Evolutionary conservation across 2,329 filamentous ascomycete species (phyloP).

Genomic region (Ophiostoma piceae): DNA sequence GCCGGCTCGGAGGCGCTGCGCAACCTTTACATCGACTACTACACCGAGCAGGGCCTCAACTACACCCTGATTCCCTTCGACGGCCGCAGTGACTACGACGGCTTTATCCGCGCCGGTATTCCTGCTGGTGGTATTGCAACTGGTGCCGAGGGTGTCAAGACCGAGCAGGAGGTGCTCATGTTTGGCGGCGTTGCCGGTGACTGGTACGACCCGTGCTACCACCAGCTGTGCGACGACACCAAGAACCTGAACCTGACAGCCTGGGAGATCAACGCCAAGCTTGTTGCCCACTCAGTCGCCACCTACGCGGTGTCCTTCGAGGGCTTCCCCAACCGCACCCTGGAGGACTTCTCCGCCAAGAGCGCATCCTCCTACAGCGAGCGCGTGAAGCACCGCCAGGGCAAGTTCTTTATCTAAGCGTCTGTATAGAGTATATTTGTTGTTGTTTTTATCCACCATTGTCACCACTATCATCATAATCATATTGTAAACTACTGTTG

Average conservation of each 20-base stretch:
- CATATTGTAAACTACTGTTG: not conserved
- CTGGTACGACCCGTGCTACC: slow-evolving; percentile 56
- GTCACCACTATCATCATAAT: not conserved
- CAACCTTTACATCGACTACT: slow-evolving; percentile 64
- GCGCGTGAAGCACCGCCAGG: slow-evolving; percentile 44
- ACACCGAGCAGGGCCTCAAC: slow-evolving; percentile 54
- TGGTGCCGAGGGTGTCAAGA: slow-evolving; percentile 73
- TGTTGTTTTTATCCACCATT: not conserved
- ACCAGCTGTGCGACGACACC: slow-evolving; percentile 57
- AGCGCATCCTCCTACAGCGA: slow-evolving; percentile 33
- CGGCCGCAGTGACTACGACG: slow-evolving; percentile 73
- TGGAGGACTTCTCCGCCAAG: slow-evolving; percentile 28
- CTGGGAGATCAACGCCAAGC: slow-evolving; percentile 58
- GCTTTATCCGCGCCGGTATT: slow-evolving; percentile 67
- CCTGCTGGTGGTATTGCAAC: slow-evolving; percentile 72
- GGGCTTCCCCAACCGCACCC: slow-evolving; percentile 54
- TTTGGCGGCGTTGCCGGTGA: slow-evolving; percentile 67
- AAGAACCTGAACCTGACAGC: slow-evolving; percentile 54
- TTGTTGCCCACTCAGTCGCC: slow-evolving; percentile 68
- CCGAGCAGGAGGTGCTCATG: slow-evolving; percentile 54
- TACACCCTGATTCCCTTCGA: slow-evolving; percentile 70
- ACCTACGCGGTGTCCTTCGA: slow-evolving; percentile 62
- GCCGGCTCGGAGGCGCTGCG: slow-evolving; percentile 64
- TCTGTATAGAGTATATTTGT: not conserved
- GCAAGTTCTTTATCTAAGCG: slow-evolving; percentile 43